A percentile compares a stretch with the other conserved stretches of the same genome.
phyloP scores from a whole-genome alignment of 2,329 filamentous ascomycete genomes.

The Trichoderma breve region DNA sequence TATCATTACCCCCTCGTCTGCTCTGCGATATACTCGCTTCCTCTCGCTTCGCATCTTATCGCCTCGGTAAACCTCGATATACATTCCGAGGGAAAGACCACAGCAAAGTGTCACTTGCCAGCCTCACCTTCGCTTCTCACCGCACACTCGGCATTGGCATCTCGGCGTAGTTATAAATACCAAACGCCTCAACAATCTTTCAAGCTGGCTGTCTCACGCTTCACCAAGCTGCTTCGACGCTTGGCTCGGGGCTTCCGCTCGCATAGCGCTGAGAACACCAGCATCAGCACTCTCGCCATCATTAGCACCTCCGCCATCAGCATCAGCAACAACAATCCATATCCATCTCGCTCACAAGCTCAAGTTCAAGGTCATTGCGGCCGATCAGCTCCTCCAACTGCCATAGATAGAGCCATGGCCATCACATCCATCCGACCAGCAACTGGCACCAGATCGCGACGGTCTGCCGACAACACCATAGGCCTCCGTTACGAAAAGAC shows the following conservation, averaged over 20 bases:
- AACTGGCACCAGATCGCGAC: slow-evolving; percentile 37
- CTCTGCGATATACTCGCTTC: neutral
- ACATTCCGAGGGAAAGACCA: slow-evolving; percentile 4
- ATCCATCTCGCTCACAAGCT: neutral
- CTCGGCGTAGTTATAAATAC: neutral
- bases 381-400: neutral
- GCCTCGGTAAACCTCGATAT: neutral
- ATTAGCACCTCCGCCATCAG: neutral
- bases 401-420: slow-evolving; percentile 6
- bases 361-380: neutral
- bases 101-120: neutral
- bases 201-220: slow-evolving; percentile 11
- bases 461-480: slow-evolving; percentile 46
- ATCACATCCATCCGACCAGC: slow-evolving; percentile 45
- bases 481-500: slow-evolving; percentile 62
- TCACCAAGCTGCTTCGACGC: slow-evolving; percentile 2
- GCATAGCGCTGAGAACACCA: neutral
- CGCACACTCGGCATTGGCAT: too few species aligned
- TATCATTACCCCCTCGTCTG: slow-evolving; percentile 1
- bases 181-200: neutral
- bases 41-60: slow-evolving; percentile 10
- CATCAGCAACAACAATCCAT: neutral
- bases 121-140: neutral
- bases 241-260: slow-evolving; percentile 8
- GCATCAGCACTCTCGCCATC: neutral